Evolutionary conservation across 805 yeast genomes (phyloP), one percentile per base, ranked within the genome.

Genomic region (Kodamaea fukazawae): DNA sequence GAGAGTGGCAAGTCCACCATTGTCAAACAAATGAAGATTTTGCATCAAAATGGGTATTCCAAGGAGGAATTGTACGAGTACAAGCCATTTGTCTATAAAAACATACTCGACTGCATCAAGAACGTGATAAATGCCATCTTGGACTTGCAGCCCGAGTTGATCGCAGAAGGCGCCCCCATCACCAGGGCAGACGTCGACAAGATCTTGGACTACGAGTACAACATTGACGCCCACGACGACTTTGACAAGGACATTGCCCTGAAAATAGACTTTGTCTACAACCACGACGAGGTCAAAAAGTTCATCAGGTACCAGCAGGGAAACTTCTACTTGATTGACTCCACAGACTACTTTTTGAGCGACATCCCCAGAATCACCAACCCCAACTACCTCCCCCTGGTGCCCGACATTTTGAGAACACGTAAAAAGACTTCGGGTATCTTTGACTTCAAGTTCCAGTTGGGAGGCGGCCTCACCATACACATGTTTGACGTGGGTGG

Each of bases 381-480:
- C 5, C 70, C 74, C 2, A 73, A 74, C 44, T 90, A 86, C 58
- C 54, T 79, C 12, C 97, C 96, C 1, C 73, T 76, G 13, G 82
- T 78, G 18, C 77, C 81, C 27, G 97, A 90, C 63, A 81, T 89
- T 22, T 70, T 90, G 50, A 72, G 95, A 46, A 87, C 96, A 11
- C 79, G 97, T 67, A 85, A 87, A 58, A 90, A 87, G 64, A 90
- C 97, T 0, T 84, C 95, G 1, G 96, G 97, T 62, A 86, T 90
- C 15, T 86, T 82, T 52, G 96, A 89, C 58, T 81, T 87, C 43
- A 72, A 76, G 42, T 86, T 90, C 53, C 80, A 79, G 44, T 75
- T 89, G 78, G 88, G 85, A n/a, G 46, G 52, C 23, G 70, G 70
- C 5, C 52, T 68, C 15, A 64, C 61, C 37, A 62, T 69, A 27